Evolutionary conservation across 768 basidiomycete genomes (phyloP), one percentile per base, ranked within the genome.

Genomic region (Strobilomyces echinocephalus): DNA sequence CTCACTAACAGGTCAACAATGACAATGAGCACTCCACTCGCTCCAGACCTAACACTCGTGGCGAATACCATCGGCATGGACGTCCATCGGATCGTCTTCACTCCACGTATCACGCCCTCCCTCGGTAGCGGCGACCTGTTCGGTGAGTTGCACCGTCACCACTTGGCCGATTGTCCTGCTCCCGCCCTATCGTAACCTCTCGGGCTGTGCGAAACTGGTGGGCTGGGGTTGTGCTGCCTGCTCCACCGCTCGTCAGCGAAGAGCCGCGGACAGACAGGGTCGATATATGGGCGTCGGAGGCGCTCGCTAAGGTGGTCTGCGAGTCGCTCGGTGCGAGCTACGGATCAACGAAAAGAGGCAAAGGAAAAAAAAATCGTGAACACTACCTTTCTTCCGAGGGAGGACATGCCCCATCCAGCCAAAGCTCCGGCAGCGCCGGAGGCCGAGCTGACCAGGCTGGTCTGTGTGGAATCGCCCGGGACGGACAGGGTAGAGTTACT

Each of bases 321-420:
- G 91, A 67, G 61, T 40, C 39, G 10, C 20, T 40, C 12, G 39
- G 39, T 3, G 39, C 39, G 47, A 93, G 81, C 88, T 89, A 57
- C 21, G 6, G 48, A 52, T 46, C 5, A 50, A 26, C 41, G 42
- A 21, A 18, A 15, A 15, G 18, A 8, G 39, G 28, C 28, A 28
- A 40, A 40, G 21, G 26, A 16, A 1, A 8, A 34, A 10, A 0
- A n/a, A n/a, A n/a, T n/a, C 26, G 38, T 6, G 1, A 16, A 11
- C 3, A 72, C 33, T 50, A 88, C 89, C 76, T 88, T 89, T 72
- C 84, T 94, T 24, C 88, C 85, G 0, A 97, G 63, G 0, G 89
- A 93, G 5, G 92, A 88, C 40, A 97, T 91, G 2, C 95, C 95
- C 95, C 95, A 98, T 6, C 94, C n/a, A n/a, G n/a, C n/a, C n/a